Conservation (phyloP, 148 eudicot genomes). For the Rhododendron mucronatum region DNA sequence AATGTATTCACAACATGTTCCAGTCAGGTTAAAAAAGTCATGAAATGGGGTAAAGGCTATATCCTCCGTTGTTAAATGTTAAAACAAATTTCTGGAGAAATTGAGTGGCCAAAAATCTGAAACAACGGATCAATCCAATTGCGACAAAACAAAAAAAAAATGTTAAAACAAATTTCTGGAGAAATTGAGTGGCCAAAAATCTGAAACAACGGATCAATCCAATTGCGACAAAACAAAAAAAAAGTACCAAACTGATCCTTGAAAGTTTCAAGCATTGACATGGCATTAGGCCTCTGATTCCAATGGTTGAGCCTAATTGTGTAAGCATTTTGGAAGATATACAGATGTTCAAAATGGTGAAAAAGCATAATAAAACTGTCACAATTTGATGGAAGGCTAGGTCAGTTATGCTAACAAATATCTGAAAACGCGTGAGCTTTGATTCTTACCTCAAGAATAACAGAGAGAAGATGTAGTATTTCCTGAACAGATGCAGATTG, state of each 20-base stretch:
- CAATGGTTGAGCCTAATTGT: not conserved
- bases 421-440: not conserved
- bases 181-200: not conserved
- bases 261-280: not conserved
- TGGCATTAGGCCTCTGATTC: not conserved
- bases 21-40: not conserved
- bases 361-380: not conserved
- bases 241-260: not conserved
- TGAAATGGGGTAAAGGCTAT: not conserved
- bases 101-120: not conserved
- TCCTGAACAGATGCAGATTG: conserved; percentile 43
- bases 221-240: not conserved
- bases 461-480: conserved; percentile 44
- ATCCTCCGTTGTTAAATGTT: not conserved
- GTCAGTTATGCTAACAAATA: not conserved
- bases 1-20: not conserved
- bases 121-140: not conserved
- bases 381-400: not conserved
- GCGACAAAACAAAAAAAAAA: not conserved
- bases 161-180: not conserved
- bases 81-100: not conserved
- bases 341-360: not conserved
- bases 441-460: conserved; percentile 41
- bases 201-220: not conserved
- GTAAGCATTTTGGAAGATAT: not conserved